Percentiles rank a stretch among this genome's conserved stretches.
phyloP scores from a whole-genome alignment of 768 basidiomycete genomes.

The Infundibulicybe gibba region DNA sequence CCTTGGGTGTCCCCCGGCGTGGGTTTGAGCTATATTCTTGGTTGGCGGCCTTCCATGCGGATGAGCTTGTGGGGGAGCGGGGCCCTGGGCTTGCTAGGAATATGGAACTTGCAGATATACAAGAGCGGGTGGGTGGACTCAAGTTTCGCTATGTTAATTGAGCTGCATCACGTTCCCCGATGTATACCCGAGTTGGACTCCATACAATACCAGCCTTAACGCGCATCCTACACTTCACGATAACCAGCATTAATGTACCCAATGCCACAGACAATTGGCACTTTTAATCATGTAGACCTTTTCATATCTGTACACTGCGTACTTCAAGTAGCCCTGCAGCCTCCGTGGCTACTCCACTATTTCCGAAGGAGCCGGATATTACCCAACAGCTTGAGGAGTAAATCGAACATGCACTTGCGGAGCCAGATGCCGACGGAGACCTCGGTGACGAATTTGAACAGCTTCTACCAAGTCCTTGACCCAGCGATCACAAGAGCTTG shows the following conservation, averaged over 20 bases:
- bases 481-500: constrained; percentile 28
- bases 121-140: constrained; percentile 20
- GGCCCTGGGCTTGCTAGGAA: constrained; percentile 16
- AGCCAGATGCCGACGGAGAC: constrained; percentile 26
- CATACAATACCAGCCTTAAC: too few relatives aligned
- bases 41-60: constrained; percentile 24
- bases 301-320: too few relatives aligned
- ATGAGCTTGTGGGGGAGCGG: constrained; percentile 21
- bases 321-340: constrained; percentile 10
- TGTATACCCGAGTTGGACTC: too few relatives aligned
- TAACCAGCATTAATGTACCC: too few relatives aligned
- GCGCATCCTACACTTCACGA: too few relatives aligned
- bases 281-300: too few relatives aligned
- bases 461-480: constrained; percentile 25
- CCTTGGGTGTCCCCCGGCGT: constrained; percentile 22
- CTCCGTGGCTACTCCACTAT: constrained; percentile 13
- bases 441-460: constrained; percentile 43
- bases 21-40: constrained; percentile 25
- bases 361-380: constrained; percentile 12
- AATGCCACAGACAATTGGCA: too few relatives aligned
- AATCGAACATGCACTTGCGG: constrained; percentile 21
- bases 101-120: constrained; percentile 25
- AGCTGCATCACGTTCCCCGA: too few relatives aligned
- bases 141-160: constrained; percentile 15
- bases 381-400: constrained; percentile 17